Percentiles rank a stretch among this genome's conserved stretches.
These are phyloP conservation scores for Neofusicoccum cordaticola DNA, from an alignment of 2,329 filamentous ascomycete species.

Conservation along the genomic window DNA sequence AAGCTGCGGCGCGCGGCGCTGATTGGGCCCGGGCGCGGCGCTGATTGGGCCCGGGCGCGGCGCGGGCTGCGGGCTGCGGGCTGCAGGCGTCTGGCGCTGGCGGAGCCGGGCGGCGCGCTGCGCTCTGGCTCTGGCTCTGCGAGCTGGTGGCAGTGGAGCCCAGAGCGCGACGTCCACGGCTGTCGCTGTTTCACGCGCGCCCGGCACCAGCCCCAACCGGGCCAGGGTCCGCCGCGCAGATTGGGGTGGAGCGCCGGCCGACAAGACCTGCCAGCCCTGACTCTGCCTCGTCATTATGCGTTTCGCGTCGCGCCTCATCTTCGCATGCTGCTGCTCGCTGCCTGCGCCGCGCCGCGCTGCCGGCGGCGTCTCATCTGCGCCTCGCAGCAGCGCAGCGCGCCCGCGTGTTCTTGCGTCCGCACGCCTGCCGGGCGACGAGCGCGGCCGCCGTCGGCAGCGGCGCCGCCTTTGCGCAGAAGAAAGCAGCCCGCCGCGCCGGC, in stretches of 20 bases:
- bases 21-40: too few species aligned
- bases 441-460: neutral
- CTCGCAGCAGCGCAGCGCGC: neutral
- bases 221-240: neutral
- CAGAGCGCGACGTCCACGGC: too few species aligned
- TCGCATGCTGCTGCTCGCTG: neutral
- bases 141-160: too few species aligned
- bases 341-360: neutral
- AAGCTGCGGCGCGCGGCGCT: too few species aligned
- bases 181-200: neutral
- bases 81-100: neutral
- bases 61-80: too few species aligned
- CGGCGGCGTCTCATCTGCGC: neutral
- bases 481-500: neutral
- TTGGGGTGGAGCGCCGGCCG: neutral
- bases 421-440: neutral
- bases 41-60: too few species aligned
- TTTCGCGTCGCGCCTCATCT: neutral
- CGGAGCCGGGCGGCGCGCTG: neutral
- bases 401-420: neutral
- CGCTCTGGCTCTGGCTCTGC: too few species aligned
- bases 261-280: neutral
- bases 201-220: neutral
- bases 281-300: neutral
- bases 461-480: neutral